Base-by-base conservation (phyloP, 2,329 filamentous ascomycete species). In the Diaporthe destruens region DNA sequence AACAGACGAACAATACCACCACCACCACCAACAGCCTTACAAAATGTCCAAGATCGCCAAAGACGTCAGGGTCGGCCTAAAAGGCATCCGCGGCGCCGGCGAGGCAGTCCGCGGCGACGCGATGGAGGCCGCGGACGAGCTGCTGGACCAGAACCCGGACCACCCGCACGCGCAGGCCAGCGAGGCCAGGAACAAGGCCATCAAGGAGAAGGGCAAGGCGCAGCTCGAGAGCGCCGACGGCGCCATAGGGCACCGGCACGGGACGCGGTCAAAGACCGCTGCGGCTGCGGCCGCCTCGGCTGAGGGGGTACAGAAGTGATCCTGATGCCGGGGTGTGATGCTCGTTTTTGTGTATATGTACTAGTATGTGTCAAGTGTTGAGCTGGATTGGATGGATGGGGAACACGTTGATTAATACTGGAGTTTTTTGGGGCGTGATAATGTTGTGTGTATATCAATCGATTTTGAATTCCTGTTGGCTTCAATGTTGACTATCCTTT, bases 171-270 rank as follows among this genome's bases (percentile, higher is more conserved):
- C 78, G 16, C 75, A 76, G 54, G 76, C 76, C 3, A 71, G 76
- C 20, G 72, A 76, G 72, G 42, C 74, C n/a, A 75, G 79, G 12
- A 80, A 79, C 72, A 77, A 78, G 67, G 78, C 79, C 0, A 76
- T 82, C 20, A 74, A 77, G 3, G 80, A 80, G 75, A 80, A 81
- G 67, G 80, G 81, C 72, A 78, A 77, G 74, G 79, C 80, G 73
- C 80, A 79, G 2, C 77, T 81, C 47, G 77, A 78, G 76, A 78
- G 79, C 0, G 76, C 77, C 14, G 76, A 81, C 72, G 73, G 79
- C 57, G 79, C 80, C 71, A 67, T 80, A 23, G 78, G 77, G 3
- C 71, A 70, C 9, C 77, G 74, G 34, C 79, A 80, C 25, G 72
- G 72, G 39, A 49, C 54, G 2, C 54, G 34, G n/a, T 68, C 65